Base-by-base conservation (phyloP, 2,329 filamentous ascomycete genomes). In the Pseudogymnoascus sp. region DNA sequence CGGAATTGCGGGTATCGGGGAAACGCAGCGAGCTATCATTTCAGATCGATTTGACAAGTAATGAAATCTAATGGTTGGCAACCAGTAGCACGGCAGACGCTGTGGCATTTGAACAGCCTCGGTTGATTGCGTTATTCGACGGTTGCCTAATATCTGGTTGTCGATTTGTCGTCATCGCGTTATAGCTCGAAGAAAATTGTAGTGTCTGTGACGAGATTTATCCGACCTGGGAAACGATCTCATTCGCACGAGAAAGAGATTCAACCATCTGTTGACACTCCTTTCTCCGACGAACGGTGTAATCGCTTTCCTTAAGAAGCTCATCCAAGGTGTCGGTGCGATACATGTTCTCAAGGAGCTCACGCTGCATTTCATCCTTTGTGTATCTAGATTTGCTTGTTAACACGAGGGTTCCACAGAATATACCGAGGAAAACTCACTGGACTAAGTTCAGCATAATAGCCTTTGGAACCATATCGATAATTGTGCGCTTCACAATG, bases 191-290 rank as follows among this genome's bases (percentile, higher is more conserved):
- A 56, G 49, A 56, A 56, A 56, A 56, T 56, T 18, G 49, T 56
- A 12, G 9, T 34, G 16, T 56, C 49, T 34, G 49, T 21, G 28
- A 34, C 21, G 49, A 3, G 28, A 18, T 64, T 65, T 74, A 75
- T 69, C 74, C 72, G 36, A 88, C 86, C 75, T 88, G 85, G 77
- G 91, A 93, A 75, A 99, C 95, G 78, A 99, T 97, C 81, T 99
- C 95, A 77, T 88, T 95, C 63, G 95, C 95, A 77, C 90, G 89
- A 69, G 83, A 79, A 72, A 99, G 81, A 63, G 90, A 96, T 78
- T 99, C 95, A 61, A 99, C 95, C 95, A 99, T 99, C 78, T 97
- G 92, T 78, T 96, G 92, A 78, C 95, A 99, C 78, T 99, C 95
- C 82, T 99, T 99, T 76, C 95, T 85, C 76, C 95, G 84, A 72